These are phyloP conservation scores for Abrus precatorius DNA, from an alignment of 306 rosid species.

Conservation along the genomic window DNA sequence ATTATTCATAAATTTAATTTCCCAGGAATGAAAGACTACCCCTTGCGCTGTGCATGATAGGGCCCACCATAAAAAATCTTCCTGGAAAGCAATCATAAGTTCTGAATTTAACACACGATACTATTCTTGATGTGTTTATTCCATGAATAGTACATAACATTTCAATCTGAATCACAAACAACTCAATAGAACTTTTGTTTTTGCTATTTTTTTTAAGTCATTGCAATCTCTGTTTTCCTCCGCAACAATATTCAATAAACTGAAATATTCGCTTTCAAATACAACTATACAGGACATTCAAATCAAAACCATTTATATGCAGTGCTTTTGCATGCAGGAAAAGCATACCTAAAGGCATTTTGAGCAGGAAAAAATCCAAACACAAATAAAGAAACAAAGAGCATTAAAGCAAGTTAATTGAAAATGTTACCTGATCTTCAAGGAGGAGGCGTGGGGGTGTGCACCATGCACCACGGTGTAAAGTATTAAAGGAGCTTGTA, in stretches of 20 bases:
- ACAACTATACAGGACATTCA: background rate
- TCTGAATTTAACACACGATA: background rate
- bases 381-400: background rate
- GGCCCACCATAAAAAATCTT: background rate
- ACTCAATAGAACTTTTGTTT: background rate
- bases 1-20: slow-evolving; percentile 1
- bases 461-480: slow-evolving; percentile 91
- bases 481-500: slow-evolving; percentile 78
- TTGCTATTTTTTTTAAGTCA: background rate
- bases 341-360: background rate
- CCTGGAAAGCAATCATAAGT: background rate
- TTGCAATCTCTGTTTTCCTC: background rate
- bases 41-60: background rate
- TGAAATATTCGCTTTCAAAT: background rate
- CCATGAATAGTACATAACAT: background rate
- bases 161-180: background rate
- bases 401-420: background rate
- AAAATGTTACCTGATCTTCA: slow-evolving; percentile 80
- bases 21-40: background rate
- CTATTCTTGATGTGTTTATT: background rate
- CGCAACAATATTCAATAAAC: background rate
- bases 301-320: background rate
- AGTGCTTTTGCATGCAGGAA: slow-evolving; percentile 5
- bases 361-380: background rate
- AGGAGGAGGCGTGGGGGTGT: slow-evolving; percentile 88